Percentiles rank a stretch among this genome's conserved stretches.
phyloP scores from a whole-genome alignment of 352 stramenopile genomes.

The Plasmopara viticola region DNA sequence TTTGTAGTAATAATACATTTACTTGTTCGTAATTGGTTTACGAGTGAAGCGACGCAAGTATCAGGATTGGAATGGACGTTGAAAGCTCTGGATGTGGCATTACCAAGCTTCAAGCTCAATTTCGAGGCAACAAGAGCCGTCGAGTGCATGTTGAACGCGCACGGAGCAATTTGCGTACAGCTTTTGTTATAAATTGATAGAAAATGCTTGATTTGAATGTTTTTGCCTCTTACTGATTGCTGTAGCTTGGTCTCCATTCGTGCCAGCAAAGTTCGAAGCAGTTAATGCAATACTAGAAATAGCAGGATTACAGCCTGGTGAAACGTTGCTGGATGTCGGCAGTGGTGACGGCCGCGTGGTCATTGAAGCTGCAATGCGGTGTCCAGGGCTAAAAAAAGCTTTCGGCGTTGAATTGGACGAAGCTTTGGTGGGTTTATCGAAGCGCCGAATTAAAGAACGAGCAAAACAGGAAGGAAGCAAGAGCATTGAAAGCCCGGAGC shows the following conservation, averaged over 20 bases:
- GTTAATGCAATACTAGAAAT: constrained; percentile 45
- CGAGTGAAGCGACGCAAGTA: not conserved
- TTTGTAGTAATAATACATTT: too few relatives aligned
- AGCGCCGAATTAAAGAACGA: constrained; percentile 19
- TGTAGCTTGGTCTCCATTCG: constrained; percentile 63
- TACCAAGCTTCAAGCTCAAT: constrained; percentile 47
- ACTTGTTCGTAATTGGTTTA: not conserved
- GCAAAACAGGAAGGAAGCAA: constrained; percentile 1
- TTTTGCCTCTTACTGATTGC: not conserved
- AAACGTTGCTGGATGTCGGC: constrained; percentile 58
- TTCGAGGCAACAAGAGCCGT: constrained; percentile 45
- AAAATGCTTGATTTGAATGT: too few relatives aligned
- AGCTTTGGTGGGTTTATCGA: constrained; percentile 41
- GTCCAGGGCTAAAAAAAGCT: constrained; percentile 19
- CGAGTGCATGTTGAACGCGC: constrained; percentile 51
- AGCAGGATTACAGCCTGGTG: constrained; percentile 26
- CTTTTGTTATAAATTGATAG: too few relatives aligned
- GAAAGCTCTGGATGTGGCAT: constrained; percentile 8
- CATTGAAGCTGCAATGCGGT: constrained; percentile 28
- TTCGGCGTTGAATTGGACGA: constrained; percentile 53
- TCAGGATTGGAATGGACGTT: constrained; percentile 9
- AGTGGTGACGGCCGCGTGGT: constrained; percentile 60
- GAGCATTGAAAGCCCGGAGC: not conserved
- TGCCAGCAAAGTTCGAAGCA: constrained; percentile 52
- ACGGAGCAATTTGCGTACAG: constrained; percentile 41